Conservation (phyloP, 495 filamentous ascomycete genomes). For the Xylaria nigripes region DNA sequence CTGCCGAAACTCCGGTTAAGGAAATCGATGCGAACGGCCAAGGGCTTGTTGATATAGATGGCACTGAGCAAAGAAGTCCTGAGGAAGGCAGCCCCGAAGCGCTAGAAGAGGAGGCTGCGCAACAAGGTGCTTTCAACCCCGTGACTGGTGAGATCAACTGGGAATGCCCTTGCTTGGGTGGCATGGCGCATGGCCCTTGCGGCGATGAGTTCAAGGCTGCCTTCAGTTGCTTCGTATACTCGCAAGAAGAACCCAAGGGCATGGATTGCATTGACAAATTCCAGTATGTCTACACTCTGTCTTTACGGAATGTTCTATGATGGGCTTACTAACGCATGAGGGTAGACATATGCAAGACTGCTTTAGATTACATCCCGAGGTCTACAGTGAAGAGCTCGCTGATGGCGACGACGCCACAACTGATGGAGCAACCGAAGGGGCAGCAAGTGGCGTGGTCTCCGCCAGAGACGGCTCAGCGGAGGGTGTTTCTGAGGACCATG, state of each 20-base stretch:
- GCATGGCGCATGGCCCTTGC: slow-evolving; percentile 95
- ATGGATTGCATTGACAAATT: slow-evolving; percentile 98
- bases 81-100: slow-evolving; percentile 39
- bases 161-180: slow-evolving; percentile 96
- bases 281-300: slow-evolving; percentile 53
- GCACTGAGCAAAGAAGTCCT: too few species aligned
- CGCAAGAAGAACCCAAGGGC: slow-evolving; percentile 91
- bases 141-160: slow-evolving; percentile 99
- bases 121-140: slow-evolving; percentile 91
- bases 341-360: slow-evolving; percentile 89
- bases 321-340: slow-evolving; percentile 20
- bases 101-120: slow-evolving; percentile 68
- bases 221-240: slow-evolving; percentile 96
- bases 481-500: neutral
- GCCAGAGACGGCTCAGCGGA: slow-evolving; percentile 5
- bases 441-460: slow-evolving; percentile 20
- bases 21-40: too few species aligned
- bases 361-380: slow-evolving; percentile 82
- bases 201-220: slow-evolving; percentile 89
- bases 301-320: neutral
- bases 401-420: slow-evolving; percentile 73
- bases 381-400: slow-evolving; percentile 84
- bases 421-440: slow-evolving; percentile 19
- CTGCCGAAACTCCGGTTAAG: slow-evolving; percentile 17
- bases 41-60: too few species aligned